Percentiles rank a stretch among this genome's conserved stretches.
Conservation (phyloP, 1,284 basidiomycete genomes). For the Coniferiporia weirii region DNA sequence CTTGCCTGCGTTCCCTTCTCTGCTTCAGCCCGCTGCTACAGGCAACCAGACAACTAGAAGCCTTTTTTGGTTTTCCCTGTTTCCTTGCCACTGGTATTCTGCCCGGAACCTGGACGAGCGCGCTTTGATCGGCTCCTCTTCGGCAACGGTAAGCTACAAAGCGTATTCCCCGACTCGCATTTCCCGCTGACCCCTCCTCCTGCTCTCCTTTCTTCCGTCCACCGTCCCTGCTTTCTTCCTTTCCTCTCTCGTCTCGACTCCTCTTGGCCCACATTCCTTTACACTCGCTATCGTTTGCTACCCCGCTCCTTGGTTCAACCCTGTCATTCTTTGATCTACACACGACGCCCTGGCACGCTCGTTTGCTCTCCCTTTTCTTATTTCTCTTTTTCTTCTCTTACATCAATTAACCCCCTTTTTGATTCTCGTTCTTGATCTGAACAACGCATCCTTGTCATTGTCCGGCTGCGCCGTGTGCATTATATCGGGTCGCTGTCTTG, state of each 20-base stretch:
- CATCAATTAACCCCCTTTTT: not conserved
- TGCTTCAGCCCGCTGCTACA: not conserved
- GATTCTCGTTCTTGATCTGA: not conserved
- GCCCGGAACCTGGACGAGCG: conserved; percentile 1
- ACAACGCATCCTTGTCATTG: not conserved
- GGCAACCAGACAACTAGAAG: conserved; percentile 11
- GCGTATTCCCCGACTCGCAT: not conserved
- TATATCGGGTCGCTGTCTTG: not conserved
- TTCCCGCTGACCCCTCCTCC: conserved; percentile 3
- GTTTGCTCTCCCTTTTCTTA: not conserved
- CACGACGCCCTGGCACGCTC: too few relatives aligned
- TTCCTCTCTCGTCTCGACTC: conserved; percentile 4
- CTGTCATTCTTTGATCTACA: conserved; percentile 9
- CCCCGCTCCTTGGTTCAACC: conserved; percentile 7
- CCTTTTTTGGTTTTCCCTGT: conserved; percentile 11
- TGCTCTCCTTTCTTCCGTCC: not conserved
- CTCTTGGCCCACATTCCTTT: conserved; percentile 1
- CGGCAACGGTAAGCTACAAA: conserved; percentile 18
- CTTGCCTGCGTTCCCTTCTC: not conserved
- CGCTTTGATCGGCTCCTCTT: conserved; percentile 15
- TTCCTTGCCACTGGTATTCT: conserved; percentile 11
- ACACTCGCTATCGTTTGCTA: conserved; percentile 7
- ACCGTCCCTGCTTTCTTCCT: not conserved
- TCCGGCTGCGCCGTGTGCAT: conserved; percentile 18
- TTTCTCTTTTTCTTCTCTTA: conserved; percentile 5